A percentile compares a stretch with the other conserved stretches of the same genome.
phyloP scores from a whole-genome alignment of 1,139 yeast genomes.

The Chernovozyma aurita region DNA sequence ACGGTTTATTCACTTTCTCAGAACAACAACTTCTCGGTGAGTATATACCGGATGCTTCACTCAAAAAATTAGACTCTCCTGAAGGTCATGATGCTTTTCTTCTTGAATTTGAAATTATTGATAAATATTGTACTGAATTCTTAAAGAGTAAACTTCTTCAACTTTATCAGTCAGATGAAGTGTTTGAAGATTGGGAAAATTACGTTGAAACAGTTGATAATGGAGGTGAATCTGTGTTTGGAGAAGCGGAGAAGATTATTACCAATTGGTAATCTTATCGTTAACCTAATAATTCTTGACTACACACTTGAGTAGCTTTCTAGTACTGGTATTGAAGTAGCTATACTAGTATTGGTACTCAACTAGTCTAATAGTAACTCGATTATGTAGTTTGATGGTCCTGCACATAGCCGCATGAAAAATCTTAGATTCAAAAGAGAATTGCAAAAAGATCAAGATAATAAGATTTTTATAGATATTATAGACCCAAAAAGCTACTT shows the following conservation, averaged over 20 bases:
- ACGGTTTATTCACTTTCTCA: constrained; percentile 85
- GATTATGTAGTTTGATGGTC: background rate
- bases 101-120: constrained; percentile 80
- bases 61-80: constrained; percentile 79
- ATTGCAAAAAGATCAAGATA: no score
- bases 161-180: constrained; percentile 44
- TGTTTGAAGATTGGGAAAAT: constrained; percentile 50
- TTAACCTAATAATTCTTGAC: no score
- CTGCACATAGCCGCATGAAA: no score
- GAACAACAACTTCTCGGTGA: constrained; percentile 85
- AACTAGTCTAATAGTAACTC: no score
- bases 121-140: constrained; percentile 64
- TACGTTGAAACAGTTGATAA: constrained; percentile 34
- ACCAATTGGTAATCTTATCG: constrained; percentile 90
- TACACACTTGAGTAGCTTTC: no score
- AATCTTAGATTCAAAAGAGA: no score
- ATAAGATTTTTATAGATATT: no score
- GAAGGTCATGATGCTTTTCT: constrained; percentile 98
- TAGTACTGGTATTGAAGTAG: no score
- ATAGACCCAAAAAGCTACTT: no score
- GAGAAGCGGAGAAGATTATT: constrained; percentile 85
- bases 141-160: constrained; percentile 54
- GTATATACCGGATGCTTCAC: constrained; percentile 61
- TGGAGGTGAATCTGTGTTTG: constrained; percentile 75
- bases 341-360: no score